Percentiles rank a stretch among this genome's conserved stretches.
phyloP scores from a whole-genome alignment of 805 yeast genomes.

The Metschnikowia continentalis region DNA sequence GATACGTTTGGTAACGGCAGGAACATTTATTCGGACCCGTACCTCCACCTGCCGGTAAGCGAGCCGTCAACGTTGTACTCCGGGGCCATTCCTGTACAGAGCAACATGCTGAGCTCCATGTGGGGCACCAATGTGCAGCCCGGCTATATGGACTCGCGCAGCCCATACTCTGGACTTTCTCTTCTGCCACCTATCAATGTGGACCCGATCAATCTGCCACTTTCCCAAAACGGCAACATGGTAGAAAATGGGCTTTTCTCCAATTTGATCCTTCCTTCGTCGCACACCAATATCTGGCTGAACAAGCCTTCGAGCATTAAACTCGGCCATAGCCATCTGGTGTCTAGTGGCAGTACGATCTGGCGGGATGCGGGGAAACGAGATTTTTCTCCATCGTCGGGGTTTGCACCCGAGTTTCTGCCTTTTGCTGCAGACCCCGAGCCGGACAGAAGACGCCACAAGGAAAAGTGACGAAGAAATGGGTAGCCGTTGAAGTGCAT shows the following conservation, averaged over 20 bases:
- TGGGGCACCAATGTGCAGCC: constrained; percentile 4
- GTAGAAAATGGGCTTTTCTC: constrained; percentile 9
- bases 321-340: constrained; percentile 12
- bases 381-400: constrained; percentile 9
- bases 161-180: constrained; percentile 10
- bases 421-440: constrained; percentile 10
- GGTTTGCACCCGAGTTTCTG: constrained; percentile 11
- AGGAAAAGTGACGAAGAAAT: neutral
- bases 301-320: constrained; percentile 8
- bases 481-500: neutral
- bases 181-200: constrained; percentile 6
- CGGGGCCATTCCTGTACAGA: neutral
- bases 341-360: constrained; percentile 12
- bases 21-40: neutral
- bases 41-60: neutral
- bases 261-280: constrained; percentile 10
- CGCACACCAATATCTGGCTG: constrained; percentile 18
- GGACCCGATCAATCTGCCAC: constrained; percentile 11
- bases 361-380: constrained; percentile 13
- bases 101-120: neutral
- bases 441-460: neutral
- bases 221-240: constrained; percentile 7
- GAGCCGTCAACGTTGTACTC: neutral
- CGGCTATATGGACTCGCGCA: constrained; percentile 10
- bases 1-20: neutral